Percentiles rank a stretch among this genome's conserved stretches.
phyloP scores from a whole-genome alignment of 1,139 yeast species.

The Saccharomyces pastorianus region DNA sequence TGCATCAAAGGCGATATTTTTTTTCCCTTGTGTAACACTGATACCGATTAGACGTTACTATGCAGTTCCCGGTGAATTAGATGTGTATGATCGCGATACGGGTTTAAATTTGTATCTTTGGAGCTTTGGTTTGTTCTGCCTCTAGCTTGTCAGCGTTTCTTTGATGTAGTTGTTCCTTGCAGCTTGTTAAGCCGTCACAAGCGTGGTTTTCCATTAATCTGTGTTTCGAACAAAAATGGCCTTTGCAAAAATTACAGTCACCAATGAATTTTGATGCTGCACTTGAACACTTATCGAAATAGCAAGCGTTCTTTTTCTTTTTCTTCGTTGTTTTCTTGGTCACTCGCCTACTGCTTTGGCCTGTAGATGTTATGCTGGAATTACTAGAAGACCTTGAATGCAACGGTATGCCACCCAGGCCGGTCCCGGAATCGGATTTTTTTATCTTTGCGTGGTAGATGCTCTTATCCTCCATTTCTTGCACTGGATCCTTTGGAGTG shows the following conservation, averaged over 20 bases:
- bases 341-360: not conserved
- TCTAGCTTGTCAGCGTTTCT: constrained; percentile 41
- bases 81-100: not conserved
- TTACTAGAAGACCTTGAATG: not conserved
- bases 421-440: not conserved
- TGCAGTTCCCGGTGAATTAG: not conserved
- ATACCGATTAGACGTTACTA: not conserved
- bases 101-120: constrained; percentile 34
- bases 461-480: not conserved
- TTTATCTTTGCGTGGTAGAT: not conserved
- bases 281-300: constrained; percentile 53
- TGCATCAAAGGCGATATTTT: not conserved
- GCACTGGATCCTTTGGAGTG: not conserved
- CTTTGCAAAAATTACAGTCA: constrained; percentile 77
- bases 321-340: constrained; percentile 22
- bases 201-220: constrained; percentile 78
- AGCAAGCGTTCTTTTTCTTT: constrained; percentile 56
- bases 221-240: constrained; percentile 83
- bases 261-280: constrained; percentile 79
- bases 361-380: not conserved
- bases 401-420: not conserved
- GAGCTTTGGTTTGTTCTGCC: constrained; percentile 40
- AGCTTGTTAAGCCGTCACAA: constrained; percentile 68
- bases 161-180: constrained; percentile 75
- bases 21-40: not conserved